Evolutionary conservation across 352 stramenopile species (phyloP).

Genomic region (Elongisporangium prolatum): DNA sequence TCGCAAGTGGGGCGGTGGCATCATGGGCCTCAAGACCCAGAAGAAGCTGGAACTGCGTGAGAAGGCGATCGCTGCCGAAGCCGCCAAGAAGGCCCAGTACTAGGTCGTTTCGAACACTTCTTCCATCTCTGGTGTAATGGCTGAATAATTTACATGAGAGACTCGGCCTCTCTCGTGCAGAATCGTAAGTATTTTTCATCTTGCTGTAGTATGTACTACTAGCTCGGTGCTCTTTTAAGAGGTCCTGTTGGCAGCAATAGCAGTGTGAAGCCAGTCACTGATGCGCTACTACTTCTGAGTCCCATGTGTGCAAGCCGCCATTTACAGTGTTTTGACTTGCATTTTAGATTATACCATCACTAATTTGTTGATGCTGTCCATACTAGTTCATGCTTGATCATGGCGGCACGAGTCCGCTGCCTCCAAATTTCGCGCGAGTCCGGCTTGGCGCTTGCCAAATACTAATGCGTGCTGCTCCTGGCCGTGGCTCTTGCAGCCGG

Average conservation of each 20-base stretch:
- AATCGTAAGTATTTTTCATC: not conserved
- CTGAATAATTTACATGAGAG: conserved; percentile 32
- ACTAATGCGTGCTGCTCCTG: not conserved
- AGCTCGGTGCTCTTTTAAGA: too few species aligned
- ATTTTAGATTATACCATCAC: not conserved
- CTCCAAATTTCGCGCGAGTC: not conserved
- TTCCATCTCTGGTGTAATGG: conserved; percentile 26
- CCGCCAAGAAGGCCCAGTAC: conserved; percentile 98
- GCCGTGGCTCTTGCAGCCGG: not conserved
- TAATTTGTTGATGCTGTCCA: too few species aligned
- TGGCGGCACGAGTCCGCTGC: not conserved
- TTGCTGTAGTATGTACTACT: too few species aligned
- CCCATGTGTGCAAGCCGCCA: too few species aligned
- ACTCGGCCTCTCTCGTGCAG: conserved; percentile 1
- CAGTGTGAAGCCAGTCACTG: too few species aligned
- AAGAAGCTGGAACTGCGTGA: conserved; percentile 98
- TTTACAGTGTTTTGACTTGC: not conserved
- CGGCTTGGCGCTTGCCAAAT: not conserved
- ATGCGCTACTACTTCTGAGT: too few species aligned
- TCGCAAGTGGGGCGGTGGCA: conserved; percentile 98
- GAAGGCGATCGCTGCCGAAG: conserved; percentile 96
- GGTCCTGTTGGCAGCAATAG: too few species aligned
- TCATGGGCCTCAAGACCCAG: conserved; percentile 99
- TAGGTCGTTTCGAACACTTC: conserved; percentile 61
- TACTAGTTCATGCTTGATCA: not conserved